phyloP scores from a whole-genome alignment of 371 early-diverging fungal species.

The Actinomucor elegans region DNA sequence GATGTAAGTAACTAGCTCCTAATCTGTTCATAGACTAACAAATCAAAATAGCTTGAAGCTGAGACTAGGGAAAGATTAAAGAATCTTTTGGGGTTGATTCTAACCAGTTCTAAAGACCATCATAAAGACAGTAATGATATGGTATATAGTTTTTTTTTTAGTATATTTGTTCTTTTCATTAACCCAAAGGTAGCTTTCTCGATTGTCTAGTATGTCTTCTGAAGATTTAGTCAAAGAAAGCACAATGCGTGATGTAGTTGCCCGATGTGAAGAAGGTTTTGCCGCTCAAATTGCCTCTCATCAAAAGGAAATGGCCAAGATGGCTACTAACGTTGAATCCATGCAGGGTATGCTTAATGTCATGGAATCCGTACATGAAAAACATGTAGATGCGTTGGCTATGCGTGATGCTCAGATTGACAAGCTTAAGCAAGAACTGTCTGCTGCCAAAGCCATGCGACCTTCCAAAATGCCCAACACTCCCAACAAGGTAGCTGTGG shows the following conservation, averaged over 20 bases:
- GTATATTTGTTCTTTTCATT: too few species aligned
- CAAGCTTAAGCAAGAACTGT: slow-evolving; percentile 9
- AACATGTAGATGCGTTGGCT: slow-evolving; percentile 10
- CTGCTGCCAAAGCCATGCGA: neutral
- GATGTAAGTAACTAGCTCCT: slow-evolving; percentile 43
- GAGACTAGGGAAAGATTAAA: slow-evolving; percentile 37
- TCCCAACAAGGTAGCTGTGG: neutral
- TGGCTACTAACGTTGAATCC: neutral
- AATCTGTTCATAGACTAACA: too few species aligned
- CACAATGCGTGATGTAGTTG: slow-evolving; percentile 35
- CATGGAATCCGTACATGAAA: neutral
- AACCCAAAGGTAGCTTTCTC: neutral
- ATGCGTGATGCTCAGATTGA: slow-evolving; percentile 19
- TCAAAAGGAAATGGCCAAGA: slow-evolving; percentile 11
- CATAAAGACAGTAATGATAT: neutral
- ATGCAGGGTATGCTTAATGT: slow-evolving; percentile 9
- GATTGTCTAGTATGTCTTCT: slow-evolving; percentile 5
- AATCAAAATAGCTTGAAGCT: slow-evolving; percentile 33
- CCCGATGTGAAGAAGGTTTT: slow-evolving; percentile 36
- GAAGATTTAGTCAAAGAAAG: slow-evolving; percentile 11
- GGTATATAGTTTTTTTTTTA: neutral
- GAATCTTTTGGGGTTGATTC: slow-evolving; percentile 31
- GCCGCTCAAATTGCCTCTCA: slow-evolving; percentile 18
- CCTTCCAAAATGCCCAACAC: neutral
- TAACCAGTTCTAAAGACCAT: slow-evolving; percentile 35